Evolutionary conservation across 768 basidiomycete species (phyloP), one percentile per base, ranked within the genome.

Genomic region (Pilatotrama ljubarskyi): DNA sequence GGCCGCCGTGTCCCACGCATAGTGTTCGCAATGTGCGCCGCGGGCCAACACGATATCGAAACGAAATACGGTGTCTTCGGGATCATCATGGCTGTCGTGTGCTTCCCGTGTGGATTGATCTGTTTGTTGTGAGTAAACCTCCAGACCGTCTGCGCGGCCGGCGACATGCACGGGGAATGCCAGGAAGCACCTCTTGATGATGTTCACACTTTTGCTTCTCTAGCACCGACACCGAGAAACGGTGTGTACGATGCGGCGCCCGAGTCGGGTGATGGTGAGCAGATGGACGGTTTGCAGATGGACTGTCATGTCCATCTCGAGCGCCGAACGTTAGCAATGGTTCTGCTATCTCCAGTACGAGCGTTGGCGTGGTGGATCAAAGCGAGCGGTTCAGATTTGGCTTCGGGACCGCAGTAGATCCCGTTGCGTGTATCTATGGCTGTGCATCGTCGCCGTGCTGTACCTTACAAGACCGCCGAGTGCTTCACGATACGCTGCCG

Each of bases 91-190:
- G 68, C 68, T 20, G 61, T 69, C 18, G 38, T 65, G 15, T 64
- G 58, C 64, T 69, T 69, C 63, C 68, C 68, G 0, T 63, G 62
- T 32, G 68, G 68, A 9, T 58, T 69, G 3, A 38, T 66, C n/a
- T 66, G 65, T 49, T 57, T 69, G 13, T 60, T 64, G 68, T 69
- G 51, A 65, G 68, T 64, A 1, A n/a, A n/a, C n/a, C n/a, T n/a
- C n/a, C 32, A 20, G 5, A 36, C 20, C 10, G 29, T 18, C 2
- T 13, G 8, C n/a, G 35, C n/a, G 18, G 13, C 29, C 5, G 29
- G 5, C 29, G 5, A 32, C 29, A 32, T 35, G 26, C 17, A 4
- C 1, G 10, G 13, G 32, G 7, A 29, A 24, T 15, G 25, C 9
- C 26, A n/a, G 9, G 22, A 4, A 18, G 5, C 18, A 53, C n/a